Evolutionary conservation across 2,329 filamentous ascomycete species (phyloP), one percentile per base, ranked within the genome.

Genomic region (Leptographium wingfieldii): DNA sequence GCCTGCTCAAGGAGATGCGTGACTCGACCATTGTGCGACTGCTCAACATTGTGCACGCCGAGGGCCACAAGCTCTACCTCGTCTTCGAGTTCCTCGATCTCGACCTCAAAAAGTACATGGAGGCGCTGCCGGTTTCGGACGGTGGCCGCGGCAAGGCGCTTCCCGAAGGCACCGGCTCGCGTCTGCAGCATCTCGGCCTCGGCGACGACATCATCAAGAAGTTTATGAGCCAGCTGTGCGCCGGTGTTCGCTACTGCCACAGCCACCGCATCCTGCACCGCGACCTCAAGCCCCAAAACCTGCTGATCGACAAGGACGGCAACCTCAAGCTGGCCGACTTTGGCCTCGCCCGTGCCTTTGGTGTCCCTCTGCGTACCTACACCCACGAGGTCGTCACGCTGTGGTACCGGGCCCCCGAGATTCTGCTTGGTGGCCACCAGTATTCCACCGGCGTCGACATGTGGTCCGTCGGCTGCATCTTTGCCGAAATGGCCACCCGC

Each of bases 101-200:
- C 59, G 90, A 95, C 68, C 76, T 95, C 66, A 95, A 95, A 77
- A 94, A 94, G 73, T 95, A 94, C 75, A 95, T 95, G 90, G 90
- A 95, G 73, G 83, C 89, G 27, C 79, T 94, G 60, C 89, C 89
- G 1, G 84, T 91, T 57, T 84, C 81, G 67, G 87, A 94, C 70
- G 89, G 89, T 67, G 89, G 89, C 33, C 82, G 89, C 57, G 89
- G 88, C 67, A 92, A 90, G 75, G 82, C 88, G 38, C 77, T 95
- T 61, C 89, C 90, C 3, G 87, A 91, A 66, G 88, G 87, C 55
- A 83, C 85, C 49, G 80, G 80, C 35, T 71, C 81, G 55, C 80
- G 83, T 62, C 76, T 87, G 63, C 80, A 83, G 68, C 77, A 80
- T 62, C 74, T 92, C 66, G 87, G 87, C 9, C 76, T 95, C 60